phyloP scores from a whole-genome alignment of 371 early-diverging fungal species.

The Saksenaea vasiformis region DNA sequence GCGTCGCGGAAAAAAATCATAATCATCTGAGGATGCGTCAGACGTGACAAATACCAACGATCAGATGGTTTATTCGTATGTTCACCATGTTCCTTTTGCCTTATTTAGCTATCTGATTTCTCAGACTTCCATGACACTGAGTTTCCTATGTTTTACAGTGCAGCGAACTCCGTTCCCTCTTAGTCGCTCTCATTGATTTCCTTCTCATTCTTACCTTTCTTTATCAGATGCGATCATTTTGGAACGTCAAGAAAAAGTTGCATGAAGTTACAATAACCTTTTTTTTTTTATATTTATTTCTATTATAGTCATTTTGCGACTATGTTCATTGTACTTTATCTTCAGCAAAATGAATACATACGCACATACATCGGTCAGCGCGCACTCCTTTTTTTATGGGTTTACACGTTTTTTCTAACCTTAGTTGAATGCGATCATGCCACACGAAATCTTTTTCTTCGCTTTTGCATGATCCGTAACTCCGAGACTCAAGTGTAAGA shows the following conservation, averaged over 20 bases:
- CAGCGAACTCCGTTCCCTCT: background rate
- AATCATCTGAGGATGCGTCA: background rate
- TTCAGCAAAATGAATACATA: background rate
- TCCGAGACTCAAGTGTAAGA: background rate
- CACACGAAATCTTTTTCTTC: background rate
- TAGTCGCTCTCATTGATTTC: background rate
- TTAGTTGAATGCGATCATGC: background rate
- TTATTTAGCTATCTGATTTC: background rate
- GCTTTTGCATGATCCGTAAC: constrained; percentile 1
- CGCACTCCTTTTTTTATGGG: background rate
- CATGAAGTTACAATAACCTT: background rate
- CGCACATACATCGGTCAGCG: background rate
- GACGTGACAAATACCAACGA: background rate
- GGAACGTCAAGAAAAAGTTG: background rate
- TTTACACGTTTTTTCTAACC: background rate
- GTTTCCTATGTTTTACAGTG: background rate
- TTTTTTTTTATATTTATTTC: background rate
- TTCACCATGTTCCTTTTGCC: constrained; percentile 1
- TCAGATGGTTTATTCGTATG: background rate
- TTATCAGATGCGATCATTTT: constrained; percentile 3
- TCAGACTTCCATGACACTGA: constrained; percentile 3
- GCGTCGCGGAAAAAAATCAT: background rate
- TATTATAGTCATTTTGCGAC: background rate
- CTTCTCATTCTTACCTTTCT: background rate
- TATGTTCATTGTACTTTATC: background rate